Percentiles rank a stretch among this genome's conserved stretches.
phyloP scores from a whole-genome alignment of 2,329 filamentous ascomycete species.

The Venturia asperata region DNA sequence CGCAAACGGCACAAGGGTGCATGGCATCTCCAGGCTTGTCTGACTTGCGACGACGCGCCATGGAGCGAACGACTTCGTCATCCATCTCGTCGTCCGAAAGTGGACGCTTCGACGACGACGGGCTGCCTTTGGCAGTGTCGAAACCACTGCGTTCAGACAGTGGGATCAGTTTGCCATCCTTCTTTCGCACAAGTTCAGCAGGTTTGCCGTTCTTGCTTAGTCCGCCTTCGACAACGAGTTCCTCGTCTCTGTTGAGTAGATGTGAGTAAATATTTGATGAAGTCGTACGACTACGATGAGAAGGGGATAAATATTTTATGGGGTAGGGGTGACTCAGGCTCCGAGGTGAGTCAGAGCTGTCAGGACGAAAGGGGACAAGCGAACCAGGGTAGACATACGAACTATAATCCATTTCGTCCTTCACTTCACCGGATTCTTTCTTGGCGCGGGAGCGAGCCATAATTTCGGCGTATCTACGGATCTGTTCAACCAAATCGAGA shows the following conservation, averaged over 20 bases:
- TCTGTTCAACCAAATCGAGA: conserved; percentile 91
- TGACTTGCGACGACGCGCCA: conserved; percentile 94
- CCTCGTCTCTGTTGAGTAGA: conserved; percentile 50
- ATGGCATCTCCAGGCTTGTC: conserved; percentile 77
- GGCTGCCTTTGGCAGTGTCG: conserved; percentile 49
- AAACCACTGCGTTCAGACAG: conserved; percentile 55
- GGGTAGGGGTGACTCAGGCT: conserved; percentile 16
- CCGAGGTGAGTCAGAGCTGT: conserved; percentile 14
- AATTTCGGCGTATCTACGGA: conserved; percentile 79
- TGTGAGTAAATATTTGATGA: conserved; percentile 17
- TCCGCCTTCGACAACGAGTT: conserved; percentile 74
- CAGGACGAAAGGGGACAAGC: conserved; percentile 7
- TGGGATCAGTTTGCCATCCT: conserved; percentile 72
- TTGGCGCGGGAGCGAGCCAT: conserved; percentile 68
- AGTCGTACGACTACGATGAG: neutral
- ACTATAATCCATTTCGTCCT: conserved; percentile 46
- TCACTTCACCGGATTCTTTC: conserved; percentile 48
- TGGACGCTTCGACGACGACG: conserved; percentile 44
- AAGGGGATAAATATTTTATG: conserved; percentile 1
- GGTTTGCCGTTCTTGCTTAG: conserved; percentile 74
- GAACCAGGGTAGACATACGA: conserved; percentile 34
- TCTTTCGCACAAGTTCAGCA: conserved; percentile 75
- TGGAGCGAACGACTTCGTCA: conserved; percentile 78
- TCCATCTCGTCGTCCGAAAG: conserved; percentile 61
- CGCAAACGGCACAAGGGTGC: conserved; percentile 74